A percentile compares a stretch with the other conserved stretches of the same genome.
phyloP scores from a whole-genome alignment of 495 filamentous ascomycete genomes.

The Bacidia rubella region DNA sequence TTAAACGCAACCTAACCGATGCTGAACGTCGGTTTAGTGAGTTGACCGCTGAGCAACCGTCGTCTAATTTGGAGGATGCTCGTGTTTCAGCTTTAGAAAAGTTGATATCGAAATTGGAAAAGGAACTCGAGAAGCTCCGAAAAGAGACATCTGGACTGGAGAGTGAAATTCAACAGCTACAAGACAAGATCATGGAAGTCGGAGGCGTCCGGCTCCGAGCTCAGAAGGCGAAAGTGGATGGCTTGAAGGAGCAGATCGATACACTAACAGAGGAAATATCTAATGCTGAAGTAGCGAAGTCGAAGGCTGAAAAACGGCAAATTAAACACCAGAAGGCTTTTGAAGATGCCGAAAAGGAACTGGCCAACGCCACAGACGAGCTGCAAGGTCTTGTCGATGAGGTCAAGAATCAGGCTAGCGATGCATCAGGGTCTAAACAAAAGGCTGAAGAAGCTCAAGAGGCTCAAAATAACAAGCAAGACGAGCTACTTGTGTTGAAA shows the following conservation, averaged over 20 bases:
- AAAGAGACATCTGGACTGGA: slow-evolving; percentile 74
- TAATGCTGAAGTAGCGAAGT: slow-evolving; percentile 66
- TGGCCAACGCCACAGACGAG: slow-evolving; percentile 55
- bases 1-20: slow-evolving; percentile 71
- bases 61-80: slow-evolving; percentile 61
- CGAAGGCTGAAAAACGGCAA: slow-evolving; percentile 86
- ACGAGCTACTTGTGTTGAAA: slow-evolving; percentile 67
- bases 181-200: slow-evolving; percentile 96
- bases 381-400: slow-evolving; percentile 63
- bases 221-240: slow-evolving; percentile 90
- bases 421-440: slow-evolving; percentile 56
- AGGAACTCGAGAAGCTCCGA: slow-evolving; percentile 68
- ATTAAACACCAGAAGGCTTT: slow-evolving; percentile 73
- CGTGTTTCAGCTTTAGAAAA: slow-evolving; percentile 57
- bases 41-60: slow-evolving; percentile 62
- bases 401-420: slow-evolving; percentile 56
- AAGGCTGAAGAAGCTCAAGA: slow-evolving; percentile 80
- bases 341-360: slow-evolving; percentile 59
- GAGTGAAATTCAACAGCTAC: slow-evolving; percentile 76
- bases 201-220: slow-evolving; percentile 83
- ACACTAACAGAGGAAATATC: slow-evolving; percentile 69
- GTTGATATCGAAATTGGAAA: slow-evolving; percentile 58
- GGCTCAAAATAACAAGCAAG: slow-evolving; percentile 63
- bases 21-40: slow-evolving; percentile 73
- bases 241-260: slow-evolving; percentile 71